Evolutionary conservation across 2,329 filamentous ascomycete species (phyloP), one percentile per base, ranked within the genome.

Genomic region (Cyclaneusma minus): DNA sequence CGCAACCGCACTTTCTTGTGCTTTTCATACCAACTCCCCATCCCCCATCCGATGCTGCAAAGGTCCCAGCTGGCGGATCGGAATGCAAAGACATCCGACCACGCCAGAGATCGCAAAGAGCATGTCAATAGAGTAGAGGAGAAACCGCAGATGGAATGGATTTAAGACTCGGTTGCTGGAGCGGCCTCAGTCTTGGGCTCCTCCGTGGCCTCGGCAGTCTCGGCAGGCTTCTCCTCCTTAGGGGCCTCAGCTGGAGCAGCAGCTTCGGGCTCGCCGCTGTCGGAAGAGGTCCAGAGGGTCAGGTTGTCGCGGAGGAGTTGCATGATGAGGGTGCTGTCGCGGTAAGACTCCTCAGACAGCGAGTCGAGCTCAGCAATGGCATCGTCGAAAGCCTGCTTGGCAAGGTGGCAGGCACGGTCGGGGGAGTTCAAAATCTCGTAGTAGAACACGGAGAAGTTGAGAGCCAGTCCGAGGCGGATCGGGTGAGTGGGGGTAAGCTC

Each of bases 381-480:
- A 56, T 94, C 87, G 55, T 95, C 87, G 51, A 95, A 95, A 26
- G 89, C 87, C 68, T 95, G 87, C 75, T 95, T 95, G 60, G 87
- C 87, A 42, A 95, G 75, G 56, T 95, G 87, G 74, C 87, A 95
- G 51, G 87, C 87, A 53, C 81, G 83, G 60, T 94, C 85, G 49
- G 85, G 87, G 18, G 85, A 91, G 77, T 94, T 95, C 53, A 94
- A 68, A 55, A 94, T 94, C 71, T 94, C 89, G 61, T 94, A 93
- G 74, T 93, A 93, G 69, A 94, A 94, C 49, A 94, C 87, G 39
- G 85, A 94, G 74, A 95, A 94, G 78, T 94, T 95, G 45, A 95
- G 75, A 43, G 87, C 87, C 49, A 95, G 78, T 57, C 87, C 87
- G 41, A 95, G 82, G 50, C 87, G 85, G 64, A 95, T 95, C 47